phyloP scores from a whole-genome alignment of 257 asterid genomes.

The Rubia yunnanensis region DNA sequence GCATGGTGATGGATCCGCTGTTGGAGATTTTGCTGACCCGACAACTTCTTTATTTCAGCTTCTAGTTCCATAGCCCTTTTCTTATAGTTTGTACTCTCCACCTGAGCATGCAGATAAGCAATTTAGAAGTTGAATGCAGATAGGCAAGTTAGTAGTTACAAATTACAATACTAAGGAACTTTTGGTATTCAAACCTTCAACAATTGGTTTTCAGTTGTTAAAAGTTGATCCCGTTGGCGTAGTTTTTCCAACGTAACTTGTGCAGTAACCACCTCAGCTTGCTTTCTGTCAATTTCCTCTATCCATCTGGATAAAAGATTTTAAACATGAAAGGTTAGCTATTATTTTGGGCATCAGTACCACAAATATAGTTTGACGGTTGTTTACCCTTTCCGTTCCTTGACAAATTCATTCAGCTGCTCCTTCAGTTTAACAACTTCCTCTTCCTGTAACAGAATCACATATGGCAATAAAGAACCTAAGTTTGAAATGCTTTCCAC shows the following conservation, averaged over 20 bases:
- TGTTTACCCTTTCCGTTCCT: constrained; percentile 74
- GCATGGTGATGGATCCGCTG: constrained; percentile 99
- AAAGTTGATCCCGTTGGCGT: constrained; percentile 49
- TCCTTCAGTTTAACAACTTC: constrained; percentile 57
- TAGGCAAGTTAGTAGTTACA: not conserved
- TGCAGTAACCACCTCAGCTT: constrained; percentile 78
- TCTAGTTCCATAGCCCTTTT: constrained; percentile 70
- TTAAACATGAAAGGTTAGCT: constrained; percentile 5
- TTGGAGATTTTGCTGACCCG: constrained; percentile 93
- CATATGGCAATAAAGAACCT: not conserved
- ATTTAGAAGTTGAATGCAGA: constrained; percentile 12
- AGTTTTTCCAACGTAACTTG: constrained; percentile 63
- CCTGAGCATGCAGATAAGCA: constrained; percentile 29
- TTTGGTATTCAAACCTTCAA: constrained; percentile 45
- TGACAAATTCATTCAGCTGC: constrained; percentile 64
- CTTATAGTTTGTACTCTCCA: constrained; percentile 54
- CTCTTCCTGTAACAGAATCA: constrained; percentile 47
- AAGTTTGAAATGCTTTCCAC: not conserved
- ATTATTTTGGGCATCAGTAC: not conserved
- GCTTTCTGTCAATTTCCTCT: constrained; percentile 88
- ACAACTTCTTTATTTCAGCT: constrained; percentile 62
- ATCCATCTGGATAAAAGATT: constrained; percentile 58
- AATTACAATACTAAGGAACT: not conserved
- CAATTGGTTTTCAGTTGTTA: constrained; percentile 66
- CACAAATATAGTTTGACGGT: constrained; percentile 12